Evolutionary conservation across 441 rosid species (phyloP).

Genomic region (Breynia disticha): DNA sequence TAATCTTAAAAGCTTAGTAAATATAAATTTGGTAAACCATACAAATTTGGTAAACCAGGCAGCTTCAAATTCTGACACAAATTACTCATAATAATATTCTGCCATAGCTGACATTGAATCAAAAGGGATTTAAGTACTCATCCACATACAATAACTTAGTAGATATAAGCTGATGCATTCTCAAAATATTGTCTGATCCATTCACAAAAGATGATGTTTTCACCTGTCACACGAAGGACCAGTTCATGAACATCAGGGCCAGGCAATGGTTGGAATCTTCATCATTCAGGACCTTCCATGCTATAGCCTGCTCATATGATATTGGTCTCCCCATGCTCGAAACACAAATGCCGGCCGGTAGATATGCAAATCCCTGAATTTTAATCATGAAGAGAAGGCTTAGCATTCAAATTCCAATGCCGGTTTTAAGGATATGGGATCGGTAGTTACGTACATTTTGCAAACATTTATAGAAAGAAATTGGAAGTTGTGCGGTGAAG

Average conservation of each 20-base stretch:
- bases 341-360: conserved; percentile 64
- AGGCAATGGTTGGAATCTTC: conserved; percentile 70
- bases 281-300: conserved; percentile 77
- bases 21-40: too few species aligned
- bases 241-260: conserved; percentile 70
- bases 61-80: too few species aligned
- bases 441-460: too few species aligned
- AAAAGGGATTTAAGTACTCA: too few species aligned
- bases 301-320: conserved; percentile 70
- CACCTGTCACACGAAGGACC: conserved; percentile 67
- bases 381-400: background rate
- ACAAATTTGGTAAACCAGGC: too few species aligned
- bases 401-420: background rate
- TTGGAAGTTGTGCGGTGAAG: too few species aligned
- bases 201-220: background rate
- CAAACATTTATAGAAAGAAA: too few species aligned
- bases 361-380: conserved; percentile 60
- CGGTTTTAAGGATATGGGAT: too few species aligned
- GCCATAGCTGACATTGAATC: too few species aligned
- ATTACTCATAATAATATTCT: too few species aligned
- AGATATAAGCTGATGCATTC: conserved; percentile 3
- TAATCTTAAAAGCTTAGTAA: too few species aligned
- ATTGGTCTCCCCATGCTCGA: conserved; percentile 83
- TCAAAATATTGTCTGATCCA: background rate
- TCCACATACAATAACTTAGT: conserved; percentile 21